These are phyloP conservation scores for Arthrobotrys entomopaga DNA, from an alignment of 2,329 filamentous ascomycete genomes.

Conservation along the genomic window DNA sequence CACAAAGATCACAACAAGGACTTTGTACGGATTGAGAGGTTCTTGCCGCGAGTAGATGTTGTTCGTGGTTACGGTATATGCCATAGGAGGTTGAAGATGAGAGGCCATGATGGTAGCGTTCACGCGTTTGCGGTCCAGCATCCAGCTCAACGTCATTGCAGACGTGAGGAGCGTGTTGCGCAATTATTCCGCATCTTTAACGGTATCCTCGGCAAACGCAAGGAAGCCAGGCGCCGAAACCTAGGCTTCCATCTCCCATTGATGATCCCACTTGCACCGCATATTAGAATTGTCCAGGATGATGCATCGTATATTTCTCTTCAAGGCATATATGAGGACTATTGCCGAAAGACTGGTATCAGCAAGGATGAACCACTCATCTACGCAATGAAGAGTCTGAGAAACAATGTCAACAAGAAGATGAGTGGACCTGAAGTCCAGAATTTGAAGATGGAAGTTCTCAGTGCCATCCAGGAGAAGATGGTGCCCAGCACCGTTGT, in stretches of 20 bases:
- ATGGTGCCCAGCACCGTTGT: slow-evolving; percentile 86
- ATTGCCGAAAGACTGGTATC: slow-evolving; percentile 85
- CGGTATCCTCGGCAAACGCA: slow-evolving; percentile 84
- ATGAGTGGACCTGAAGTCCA: slow-evolving; percentile 57
- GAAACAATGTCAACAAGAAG: slow-evolving; percentile 52
- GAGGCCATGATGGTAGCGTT: slow-evolving; percentile 96
- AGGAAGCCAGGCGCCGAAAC: slow-evolving; percentile 92
- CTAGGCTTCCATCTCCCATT: slow-evolving; percentile 94
- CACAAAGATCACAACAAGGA: slow-evolving; percentile 99
- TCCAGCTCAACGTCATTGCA: slow-evolving; percentile 88
- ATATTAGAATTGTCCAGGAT: slow-evolving; percentile 94
- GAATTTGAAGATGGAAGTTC: slow-evolving; percentile 77
- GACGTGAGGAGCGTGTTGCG: slow-evolving; percentile 91
- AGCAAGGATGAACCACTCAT: slow-evolving; percentile 95
- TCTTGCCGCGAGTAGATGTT: slow-evolving; percentile 92
- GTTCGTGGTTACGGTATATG: slow-evolving; percentile 90
- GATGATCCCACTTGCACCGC: slow-evolving; percentile 93
- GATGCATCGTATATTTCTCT: slow-evolving; percentile 93
- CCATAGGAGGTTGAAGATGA: slow-evolving; percentile 91
- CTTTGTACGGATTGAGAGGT: slow-evolving; percentile 96
- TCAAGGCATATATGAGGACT: slow-evolving; percentile 95
- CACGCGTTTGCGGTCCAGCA: slow-evolving; percentile 97
- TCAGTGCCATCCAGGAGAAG: slow-evolving; percentile 91
- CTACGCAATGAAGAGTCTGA: slow-evolving; percentile 88
- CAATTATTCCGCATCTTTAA: slow-evolving; percentile 99